phyloP scores from a whole-genome alignment of 495 filamentous ascomycete genomes.

The Neurospora sp. region DNA sequence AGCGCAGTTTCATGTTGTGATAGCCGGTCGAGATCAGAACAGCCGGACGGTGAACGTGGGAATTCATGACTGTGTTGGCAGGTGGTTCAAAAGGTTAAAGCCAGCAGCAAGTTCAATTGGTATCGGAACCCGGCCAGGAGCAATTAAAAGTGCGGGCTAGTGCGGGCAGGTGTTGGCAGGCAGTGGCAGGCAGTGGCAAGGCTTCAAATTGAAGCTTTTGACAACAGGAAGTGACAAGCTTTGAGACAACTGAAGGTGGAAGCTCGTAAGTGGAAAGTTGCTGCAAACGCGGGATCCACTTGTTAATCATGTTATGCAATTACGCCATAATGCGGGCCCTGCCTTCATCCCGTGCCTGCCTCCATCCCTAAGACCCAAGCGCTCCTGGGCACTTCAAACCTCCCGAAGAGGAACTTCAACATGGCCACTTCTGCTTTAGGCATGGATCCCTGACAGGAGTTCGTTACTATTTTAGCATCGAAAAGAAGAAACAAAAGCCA shows the following conservation, averaged over 20 bases:
- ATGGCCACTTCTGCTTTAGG: not conserved
- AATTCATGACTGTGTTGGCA: not conserved
- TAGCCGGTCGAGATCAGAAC: not conserved
- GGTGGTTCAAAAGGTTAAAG: not conserved
- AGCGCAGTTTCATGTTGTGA: not conserved
- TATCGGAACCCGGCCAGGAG: not conserved
- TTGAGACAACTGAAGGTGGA: not conserved
- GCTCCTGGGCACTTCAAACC: not conserved
- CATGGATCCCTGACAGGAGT: not conserved
- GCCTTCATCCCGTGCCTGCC: not conserved
- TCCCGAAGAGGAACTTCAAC: not conserved
- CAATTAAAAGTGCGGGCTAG: not conserved
- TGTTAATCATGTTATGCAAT: not conserved
- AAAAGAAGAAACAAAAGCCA: not conserved
- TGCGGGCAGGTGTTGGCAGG: not conserved
- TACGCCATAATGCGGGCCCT: slow-evolving; percentile 1
- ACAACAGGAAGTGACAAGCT: not conserved
- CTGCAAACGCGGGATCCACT: slow-evolving; percentile 3
- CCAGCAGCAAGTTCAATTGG: not conserved
- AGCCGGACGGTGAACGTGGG: not conserved
- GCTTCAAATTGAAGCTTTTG: not conserved
- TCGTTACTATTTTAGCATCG: not conserved
- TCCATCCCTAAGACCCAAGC: not conserved
- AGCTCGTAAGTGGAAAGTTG: not conserved
- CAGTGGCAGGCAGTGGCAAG: not conserved